Conservation (phyloP, 2,329 filamentous ascomycete species). For the Neurospora crassa region DNA sequence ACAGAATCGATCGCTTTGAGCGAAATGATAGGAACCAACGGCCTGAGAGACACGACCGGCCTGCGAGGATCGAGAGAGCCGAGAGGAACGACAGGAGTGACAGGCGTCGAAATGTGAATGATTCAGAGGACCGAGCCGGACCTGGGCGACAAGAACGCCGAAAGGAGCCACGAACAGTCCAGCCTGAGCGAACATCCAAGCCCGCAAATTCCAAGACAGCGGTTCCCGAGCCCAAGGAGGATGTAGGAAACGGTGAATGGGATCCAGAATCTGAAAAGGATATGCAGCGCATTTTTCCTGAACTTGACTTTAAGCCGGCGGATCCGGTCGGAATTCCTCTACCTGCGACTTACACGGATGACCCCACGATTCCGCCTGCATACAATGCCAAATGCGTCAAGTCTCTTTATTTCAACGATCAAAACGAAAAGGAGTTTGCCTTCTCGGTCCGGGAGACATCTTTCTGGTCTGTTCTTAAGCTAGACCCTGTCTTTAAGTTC, state of each 20-base stretch:
- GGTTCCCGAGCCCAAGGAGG: conserved; percentile 2
- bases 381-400: conserved; percentile 33
- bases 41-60: background rate
- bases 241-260: conserved; percentile 20
- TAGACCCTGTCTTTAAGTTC: conserved; percentile 33
- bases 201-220: conserved; percentile 1
- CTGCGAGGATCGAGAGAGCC: background rate
- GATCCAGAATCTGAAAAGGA: conserved; percentile 29
- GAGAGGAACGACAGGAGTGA: background rate
- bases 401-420: conserved; percentile 33
- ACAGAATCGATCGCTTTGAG: background rate
- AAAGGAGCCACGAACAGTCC: background rate
- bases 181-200: conserved; percentile 2
- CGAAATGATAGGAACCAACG: background rate
- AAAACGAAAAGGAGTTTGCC: conserved; percentile 33
- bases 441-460: conserved; percentile 30
- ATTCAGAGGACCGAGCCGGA: background rate
- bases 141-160: background rate
- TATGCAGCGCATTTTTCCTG: conserved; percentile 29
- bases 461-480: conserved; percentile 30
- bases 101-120: background rate
- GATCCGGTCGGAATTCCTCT: conserved; percentile 39
- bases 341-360: conserved; percentile 31
- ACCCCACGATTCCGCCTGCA: conserved; percentile 35
- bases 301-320: conserved; percentile 26